phyloP scores from a whole-genome alignment of 192 early-diverging fungal species.

The Lobosporangium transversale region DNA sequence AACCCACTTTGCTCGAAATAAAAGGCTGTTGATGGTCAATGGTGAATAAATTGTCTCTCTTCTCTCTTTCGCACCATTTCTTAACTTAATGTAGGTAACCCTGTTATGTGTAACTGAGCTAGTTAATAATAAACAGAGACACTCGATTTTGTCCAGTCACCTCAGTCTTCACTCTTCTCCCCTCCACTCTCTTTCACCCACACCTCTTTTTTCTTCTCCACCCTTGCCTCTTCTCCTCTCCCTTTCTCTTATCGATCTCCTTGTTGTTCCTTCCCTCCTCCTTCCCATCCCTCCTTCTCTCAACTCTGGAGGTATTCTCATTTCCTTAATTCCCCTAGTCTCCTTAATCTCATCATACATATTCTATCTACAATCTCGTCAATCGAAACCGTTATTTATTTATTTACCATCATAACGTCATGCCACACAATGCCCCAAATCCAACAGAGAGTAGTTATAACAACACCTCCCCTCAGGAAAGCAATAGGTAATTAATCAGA shows the following conservation, averaged over 20 bases:
- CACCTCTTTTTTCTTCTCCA: not conserved
- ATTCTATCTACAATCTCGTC: not conserved
- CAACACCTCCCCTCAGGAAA: not conserved
- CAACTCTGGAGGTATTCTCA: not conserved
- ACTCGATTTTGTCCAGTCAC: too few species aligned
- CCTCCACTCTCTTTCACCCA: too few species aligned
- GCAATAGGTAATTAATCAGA: too few species aligned
- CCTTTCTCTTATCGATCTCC: not conserved
- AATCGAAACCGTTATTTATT: not conserved
- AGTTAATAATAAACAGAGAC: too few species aligned
- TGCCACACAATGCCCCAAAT: conserved; percentile 6
- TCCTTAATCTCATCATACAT: not conserved
- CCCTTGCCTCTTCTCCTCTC: conserved; percentile 1
- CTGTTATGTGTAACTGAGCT: too few species aligned
- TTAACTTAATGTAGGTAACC: too few species aligned
- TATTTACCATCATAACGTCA: not conserved
- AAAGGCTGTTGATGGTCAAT: too few species aligned
- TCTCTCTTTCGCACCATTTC: too few species aligned
- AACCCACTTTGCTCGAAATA: too few species aligned
- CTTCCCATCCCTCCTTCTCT: not conserved
- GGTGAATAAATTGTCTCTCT: too few species aligned
- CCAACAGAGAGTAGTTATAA: conserved; percentile 8
- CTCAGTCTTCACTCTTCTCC: too few species aligned
- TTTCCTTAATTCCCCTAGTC: not conserved
- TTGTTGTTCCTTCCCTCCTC: not conserved